These are phyloP conservation scores for Starmerella stigmatis DNA, from an alignment of 805 yeast species.

Conservation along the genomic window DNA sequence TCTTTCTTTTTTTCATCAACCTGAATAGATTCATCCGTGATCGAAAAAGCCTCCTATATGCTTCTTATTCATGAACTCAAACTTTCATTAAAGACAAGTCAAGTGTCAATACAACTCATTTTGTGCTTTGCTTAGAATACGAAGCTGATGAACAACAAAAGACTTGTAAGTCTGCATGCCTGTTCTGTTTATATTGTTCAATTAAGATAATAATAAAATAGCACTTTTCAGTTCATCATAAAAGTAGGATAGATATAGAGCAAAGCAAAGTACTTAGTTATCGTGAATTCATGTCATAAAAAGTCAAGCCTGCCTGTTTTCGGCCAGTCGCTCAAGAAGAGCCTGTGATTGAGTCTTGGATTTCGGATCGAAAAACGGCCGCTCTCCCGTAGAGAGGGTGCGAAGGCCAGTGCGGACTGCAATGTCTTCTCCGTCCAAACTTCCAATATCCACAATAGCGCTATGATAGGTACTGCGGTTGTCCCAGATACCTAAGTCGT, in stretches of 20 bases:
- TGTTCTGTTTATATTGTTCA: too few relatives aligned
- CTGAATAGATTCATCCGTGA: too few relatives aligned
- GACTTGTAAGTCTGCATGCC: too few relatives aligned
- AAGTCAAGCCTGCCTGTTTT: too few relatives aligned
- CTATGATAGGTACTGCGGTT: constrained; percentile 46
- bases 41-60: too few relatives aligned
- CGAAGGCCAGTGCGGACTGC: constrained; percentile 26
- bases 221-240: too few relatives aligned
- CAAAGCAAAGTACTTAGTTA: not conserved
- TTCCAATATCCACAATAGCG: constrained; percentile 38
- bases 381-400: constrained; percentile 27
- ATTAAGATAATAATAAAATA: not conserved
- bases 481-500: constrained; percentile 51
- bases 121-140: too few relatives aligned
- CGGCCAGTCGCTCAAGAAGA: constrained; percentile 14
- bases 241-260: not conserved
- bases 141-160: too few relatives aligned
- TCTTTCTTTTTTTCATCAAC: too few relatives aligned
- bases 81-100: too few relatives aligned
- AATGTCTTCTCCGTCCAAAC: constrained; percentile 17
- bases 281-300: not conserved
- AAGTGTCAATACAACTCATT: too few relatives aligned
- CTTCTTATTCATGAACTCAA: too few relatives aligned
- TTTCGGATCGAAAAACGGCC: constrained; percentile 27
- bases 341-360: constrained; percentile 25